A percentile compares a stretch with the other conserved stretches of the same genome.
Evolutionary conservation across 2,329 filamentous ascomycete species (phyloP).

Genomic region (Phyllosticta capitalensis): DNA sequence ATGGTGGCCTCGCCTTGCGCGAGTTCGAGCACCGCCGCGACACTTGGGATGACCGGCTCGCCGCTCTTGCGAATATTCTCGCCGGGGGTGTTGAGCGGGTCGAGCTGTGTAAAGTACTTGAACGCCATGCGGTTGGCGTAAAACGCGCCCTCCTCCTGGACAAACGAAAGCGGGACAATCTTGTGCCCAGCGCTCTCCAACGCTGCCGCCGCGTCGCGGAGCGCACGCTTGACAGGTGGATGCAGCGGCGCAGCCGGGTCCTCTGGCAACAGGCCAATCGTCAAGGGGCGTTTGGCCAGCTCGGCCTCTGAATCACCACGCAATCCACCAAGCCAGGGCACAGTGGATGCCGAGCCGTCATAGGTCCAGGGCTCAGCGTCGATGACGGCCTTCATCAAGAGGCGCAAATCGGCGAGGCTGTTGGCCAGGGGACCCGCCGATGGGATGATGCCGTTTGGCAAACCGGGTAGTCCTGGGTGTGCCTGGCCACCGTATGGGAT

Average conservation of each 20-base stretch:
- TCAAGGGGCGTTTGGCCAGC: constrained; percentile 8
- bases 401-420: constrained; percentile 41
- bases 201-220: constrained; percentile 32
- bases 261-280: constrained; percentile 2
- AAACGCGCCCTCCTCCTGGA: neutral
- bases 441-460: constrained; percentile 34
- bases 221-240: constrained; percentile 21
- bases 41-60: neutral
- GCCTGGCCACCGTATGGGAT: constrained; percentile 31
- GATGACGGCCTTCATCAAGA: constrained; percentile 47
- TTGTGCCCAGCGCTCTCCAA: constrained; percentile 38
- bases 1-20: neutral
- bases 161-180: constrained; percentile 20
- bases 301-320: neutral
- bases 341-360: constrained; percentile 33
- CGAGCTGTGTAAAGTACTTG: neutral
- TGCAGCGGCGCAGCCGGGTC: constrained; percentile 4
- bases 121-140: neutral
- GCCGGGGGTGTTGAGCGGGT: constrained; percentile 3
- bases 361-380: constrained; percentile 43
- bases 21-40: neutral
- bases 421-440: constrained; percentile 44
- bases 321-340: constrained; percentile 35
- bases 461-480: constrained; percentile 34
- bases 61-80: neutral